Evolutionary conservation across 2,329 filamentous ascomycete species (phyloP), one percentile per base, ranked within the genome.

Genomic region (Fusarium marasasianum): DNA sequence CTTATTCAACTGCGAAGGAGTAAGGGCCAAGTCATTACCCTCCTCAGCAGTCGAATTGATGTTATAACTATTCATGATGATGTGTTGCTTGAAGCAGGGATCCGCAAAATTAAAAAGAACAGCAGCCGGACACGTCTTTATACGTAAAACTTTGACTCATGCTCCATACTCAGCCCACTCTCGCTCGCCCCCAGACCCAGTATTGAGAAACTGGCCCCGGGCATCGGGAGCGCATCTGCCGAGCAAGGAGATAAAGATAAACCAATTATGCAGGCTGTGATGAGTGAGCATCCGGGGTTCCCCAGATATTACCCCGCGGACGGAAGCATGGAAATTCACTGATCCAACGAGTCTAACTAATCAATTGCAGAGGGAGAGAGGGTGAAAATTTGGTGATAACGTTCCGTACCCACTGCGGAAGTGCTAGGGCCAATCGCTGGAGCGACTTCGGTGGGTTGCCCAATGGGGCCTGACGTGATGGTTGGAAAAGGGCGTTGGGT

Each of bases 161-260:
- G 51, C 59, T 44, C 59, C 59, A 62, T 62, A 62, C 31, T 57
- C 38, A 62, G 59, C 59, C 59, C 59, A 62, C 59, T 29, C 59
- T 55, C 35, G 51, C 59, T 55, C 51, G 35, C 51, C 51, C 51
- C 35, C 51, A 38, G 58, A 41, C 58, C 59, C 59, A 57, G 59
- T 57, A 57, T 62, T 62, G 38, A 26, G 24, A 57, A 54, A 44
- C 59, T 9, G 29, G 38, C 9, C 31, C 50, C 29, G 20, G 29
- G 38, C 59, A 31, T 57, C 33, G 35, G 33, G 56, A 31, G 24
- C 26, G 20, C 29, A 24, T 31, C 56, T 59, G 20, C 44, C 56
- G 51, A 40, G 51, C 24, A 13, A 18, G 22, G 44, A 51, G 33
- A 38, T 47, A 5, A 20, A 51, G 33, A 38, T 47, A 7, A 20